Percentiles rank a stretch among this genome's conserved stretches.
These are phyloP conservation scores for Fragaria nilgerrensis DNA, from an alignment of 306 rosid genomes.

Conservation along the genomic window DNA sequence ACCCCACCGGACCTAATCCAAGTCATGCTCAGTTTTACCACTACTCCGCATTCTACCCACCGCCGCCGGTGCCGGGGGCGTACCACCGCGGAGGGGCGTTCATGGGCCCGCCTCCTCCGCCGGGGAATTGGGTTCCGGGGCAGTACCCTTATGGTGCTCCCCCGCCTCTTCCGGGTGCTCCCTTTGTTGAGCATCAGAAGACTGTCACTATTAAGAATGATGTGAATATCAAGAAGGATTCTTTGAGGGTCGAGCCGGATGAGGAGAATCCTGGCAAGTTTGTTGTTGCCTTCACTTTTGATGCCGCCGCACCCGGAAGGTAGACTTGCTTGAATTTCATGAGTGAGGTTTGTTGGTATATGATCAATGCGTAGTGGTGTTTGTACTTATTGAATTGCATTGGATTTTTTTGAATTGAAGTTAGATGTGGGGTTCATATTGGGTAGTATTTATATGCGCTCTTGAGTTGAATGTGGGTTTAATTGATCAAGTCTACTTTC, in stretches of 20 bases:
- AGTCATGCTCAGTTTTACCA: slow-evolving; percentile 25
- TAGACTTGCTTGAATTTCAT: slow-evolving; percentile 4
- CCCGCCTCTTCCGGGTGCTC: slow-evolving; percentile 6
- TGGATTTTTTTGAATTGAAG: slow-evolving; percentile 2
- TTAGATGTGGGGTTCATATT: background rate
- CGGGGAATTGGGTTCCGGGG: slow-evolving; percentile 10
- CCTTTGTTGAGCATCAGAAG: slow-evolving; percentile 37
- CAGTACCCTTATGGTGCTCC: slow-evolving; percentile 26
- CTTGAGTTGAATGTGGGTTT: background rate
- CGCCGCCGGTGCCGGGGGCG: slow-evolving; percentile 18
- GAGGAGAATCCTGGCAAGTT: slow-evolving; percentile 34
- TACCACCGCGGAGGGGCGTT: slow-evolving; percentile 18
- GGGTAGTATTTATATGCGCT: background rate
- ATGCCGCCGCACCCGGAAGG: slow-evolving; percentile 47
- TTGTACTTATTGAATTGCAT: background rate
- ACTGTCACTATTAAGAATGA: slow-evolving; percentile 40
- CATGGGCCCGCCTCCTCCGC: background rate
- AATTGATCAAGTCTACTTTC: background rate
- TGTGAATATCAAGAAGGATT: slow-evolving; percentile 44
- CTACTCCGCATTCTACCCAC: slow-evolving; percentile 26
- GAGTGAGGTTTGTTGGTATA: background rate
- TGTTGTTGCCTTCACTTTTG: slow-evolving; percentile 46
- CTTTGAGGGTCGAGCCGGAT: slow-evolving; percentile 44
- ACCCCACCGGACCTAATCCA: slow-evolving; percentile 20
- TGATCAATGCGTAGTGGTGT: background rate